A percentile compares a stretch with the other conserved stretches of the same genome.
Evolutionary conservation across 2,329 filamentous ascomycete species (phyloP).

Genomic region (Magnaporthiopsis incrustans): DNA sequence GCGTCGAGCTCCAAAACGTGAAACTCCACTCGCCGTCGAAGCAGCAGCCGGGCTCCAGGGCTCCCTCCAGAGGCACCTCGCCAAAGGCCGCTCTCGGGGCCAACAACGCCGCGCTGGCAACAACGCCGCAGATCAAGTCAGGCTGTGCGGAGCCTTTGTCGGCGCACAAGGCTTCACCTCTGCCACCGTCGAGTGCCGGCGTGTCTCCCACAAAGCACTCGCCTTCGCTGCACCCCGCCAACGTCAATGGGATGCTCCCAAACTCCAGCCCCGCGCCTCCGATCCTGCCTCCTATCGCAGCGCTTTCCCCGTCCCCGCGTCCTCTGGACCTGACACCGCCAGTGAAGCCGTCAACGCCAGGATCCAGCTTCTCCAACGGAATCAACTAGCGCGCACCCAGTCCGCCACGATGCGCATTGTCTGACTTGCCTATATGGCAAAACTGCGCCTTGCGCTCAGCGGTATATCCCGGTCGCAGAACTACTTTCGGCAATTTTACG

Average conservation of each 20-base stretch:
- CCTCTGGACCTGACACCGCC: conserved; percentile 53
- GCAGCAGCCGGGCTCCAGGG: background rate
- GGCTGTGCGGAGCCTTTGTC: conserved; percentile 17
- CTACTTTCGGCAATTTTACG: background rate
- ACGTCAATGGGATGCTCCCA: conserved; percentile 20
- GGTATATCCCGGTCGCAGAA: background rate
- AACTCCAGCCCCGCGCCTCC: conserved; percentile 27
- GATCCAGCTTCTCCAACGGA: conserved; percentile 7
- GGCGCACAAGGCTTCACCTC: conserved; percentile 27
- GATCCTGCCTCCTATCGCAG: conserved; percentile 49
- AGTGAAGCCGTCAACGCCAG: conserved; percentile 34
- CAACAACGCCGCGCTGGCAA: background rate
- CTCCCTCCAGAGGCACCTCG: background rate
- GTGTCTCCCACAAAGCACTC: conserved; percentile 46
- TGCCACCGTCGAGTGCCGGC: conserved; percentile 36
- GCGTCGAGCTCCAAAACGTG: background rate
- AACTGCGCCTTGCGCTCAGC: background rate
- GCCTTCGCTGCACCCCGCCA: conserved; percentile 28
- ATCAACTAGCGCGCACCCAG: background rate
- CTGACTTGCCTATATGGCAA: background rate
- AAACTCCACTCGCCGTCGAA: conserved; percentile 3
- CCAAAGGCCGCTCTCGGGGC: background rate
- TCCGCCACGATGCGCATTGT: background rate
- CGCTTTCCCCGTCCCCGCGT: conserved; percentile 49
- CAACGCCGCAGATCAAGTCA: conserved; percentile 6